Conservation (phyloP, 345 rosid species). For the Bruguiera sexangula region DNA sequence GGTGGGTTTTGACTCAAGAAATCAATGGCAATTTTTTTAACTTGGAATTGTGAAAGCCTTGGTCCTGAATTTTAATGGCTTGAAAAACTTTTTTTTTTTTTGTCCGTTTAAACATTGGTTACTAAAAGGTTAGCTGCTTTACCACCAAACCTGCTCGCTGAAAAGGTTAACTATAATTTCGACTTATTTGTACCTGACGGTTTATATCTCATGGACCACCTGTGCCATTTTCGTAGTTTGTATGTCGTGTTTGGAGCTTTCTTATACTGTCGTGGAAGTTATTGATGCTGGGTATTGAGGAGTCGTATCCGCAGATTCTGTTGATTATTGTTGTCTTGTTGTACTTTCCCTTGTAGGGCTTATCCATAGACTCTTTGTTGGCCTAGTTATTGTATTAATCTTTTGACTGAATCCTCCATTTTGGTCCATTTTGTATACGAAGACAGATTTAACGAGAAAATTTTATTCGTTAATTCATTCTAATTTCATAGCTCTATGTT, state of each 20-base stretch:
- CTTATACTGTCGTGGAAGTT: background rate
- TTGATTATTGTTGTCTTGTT: conserved; percentile 6
- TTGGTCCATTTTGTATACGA: no score
- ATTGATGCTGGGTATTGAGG: conserved; percentile 6
- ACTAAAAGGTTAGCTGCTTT: no score
- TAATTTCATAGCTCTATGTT: conserved; percentile 12
- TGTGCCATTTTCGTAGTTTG: conserved; percentile 15
- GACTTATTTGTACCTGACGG: conserved; percentile 21
- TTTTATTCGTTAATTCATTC: background rate
- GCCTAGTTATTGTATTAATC: background rate
- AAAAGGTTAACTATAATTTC: conserved; percentile 15
- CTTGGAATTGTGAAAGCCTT: background rate
- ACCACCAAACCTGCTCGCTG: no score
- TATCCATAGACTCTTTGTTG: background rate
- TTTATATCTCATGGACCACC: conserved; percentile 23
- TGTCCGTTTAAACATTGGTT: no score
- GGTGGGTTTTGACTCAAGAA: conserved; percentile 15
- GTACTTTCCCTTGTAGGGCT: background rate
- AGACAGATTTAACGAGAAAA: background rate
- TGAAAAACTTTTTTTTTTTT: background rate
- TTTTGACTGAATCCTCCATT: background rate
- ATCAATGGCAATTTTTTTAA: conserved; percentile 15
- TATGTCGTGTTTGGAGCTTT: conserved; percentile 31
- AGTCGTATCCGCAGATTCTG: conserved; percentile 6
- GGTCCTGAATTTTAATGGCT: background rate